Conservation (phyloP, 78 protist species). For the Tieghemostelium lacteum region DNA sequence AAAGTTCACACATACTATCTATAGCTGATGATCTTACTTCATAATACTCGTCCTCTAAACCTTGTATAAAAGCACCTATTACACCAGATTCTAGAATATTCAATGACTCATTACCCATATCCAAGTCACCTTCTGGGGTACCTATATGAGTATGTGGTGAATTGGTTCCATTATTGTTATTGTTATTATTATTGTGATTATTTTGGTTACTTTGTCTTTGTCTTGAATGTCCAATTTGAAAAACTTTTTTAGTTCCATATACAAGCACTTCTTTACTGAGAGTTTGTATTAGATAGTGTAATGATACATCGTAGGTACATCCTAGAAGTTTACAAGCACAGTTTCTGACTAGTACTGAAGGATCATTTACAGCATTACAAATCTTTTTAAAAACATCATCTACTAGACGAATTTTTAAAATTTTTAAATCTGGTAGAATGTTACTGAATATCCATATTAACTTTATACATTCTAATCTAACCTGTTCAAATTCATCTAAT, state of each 20-base stretch:
- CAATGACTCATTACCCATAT: conserved; percentile 52
- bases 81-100: conserved; percentile 74
- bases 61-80: conserved; percentile 82
- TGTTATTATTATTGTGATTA: conserved; percentile 33
- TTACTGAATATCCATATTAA: conserved; percentile 76
- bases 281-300: conserved; percentile 70
- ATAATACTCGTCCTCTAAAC: conserved; percentile 76
- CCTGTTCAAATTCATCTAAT: conserved; percentile 60
- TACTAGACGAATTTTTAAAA: conserved; percentile 45
- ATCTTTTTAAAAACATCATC: conserved; percentile 82
- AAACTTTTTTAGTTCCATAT: conserved; percentile 38
- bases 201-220: conserved; percentile 18
- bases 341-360: conserved; percentile 70
- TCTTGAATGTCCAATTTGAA: conserved; percentile 61
- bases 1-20: conserved; percentile 78
- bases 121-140: conserved; percentile 67
- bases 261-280: conserved; percentile 77
- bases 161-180: not conserved
- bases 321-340: conserved; percentile 76
- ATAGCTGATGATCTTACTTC: conserved; percentile 81
- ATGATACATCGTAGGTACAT: conserved; percentile 65
- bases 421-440: conserved; percentile 28
- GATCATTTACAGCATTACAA: conserved; percentile 77
- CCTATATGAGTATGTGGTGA: conserved; percentile 15
- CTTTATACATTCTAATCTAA: conserved; percentile 75